Evolutionary conservation across 257 asterid genomes (phyloP).

Genomic region (Primulina eburnea): DNA sequence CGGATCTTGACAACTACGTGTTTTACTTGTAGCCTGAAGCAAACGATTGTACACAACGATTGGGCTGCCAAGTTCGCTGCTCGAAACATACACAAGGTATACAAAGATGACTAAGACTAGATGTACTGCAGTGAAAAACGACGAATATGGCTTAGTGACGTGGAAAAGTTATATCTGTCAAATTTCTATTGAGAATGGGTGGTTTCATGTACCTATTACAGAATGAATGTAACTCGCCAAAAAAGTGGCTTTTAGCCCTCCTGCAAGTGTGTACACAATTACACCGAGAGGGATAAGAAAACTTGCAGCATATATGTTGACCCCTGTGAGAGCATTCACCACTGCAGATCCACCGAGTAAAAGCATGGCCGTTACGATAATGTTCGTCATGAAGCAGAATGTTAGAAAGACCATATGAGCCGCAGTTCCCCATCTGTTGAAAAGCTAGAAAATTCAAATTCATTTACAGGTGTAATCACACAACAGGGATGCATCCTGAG

Average conservation of each 20-base stretch:
- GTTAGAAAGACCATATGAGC: constrained; percentile 80
- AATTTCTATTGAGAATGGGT: background rate
- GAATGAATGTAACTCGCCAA: constrained; percentile 93
- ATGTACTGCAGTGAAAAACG: constrained; percentile 52
- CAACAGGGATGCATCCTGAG: background rate
- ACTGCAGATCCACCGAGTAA: constrained; percentile 97
- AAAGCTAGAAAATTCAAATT: constrained; percentile 2
- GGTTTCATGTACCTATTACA: constrained; percentile 53
- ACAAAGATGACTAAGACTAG: constrained; percentile 79
- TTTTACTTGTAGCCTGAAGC: constrained; percentile 67
- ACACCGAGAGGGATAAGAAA: constrained; percentile 92
- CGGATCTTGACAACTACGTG: constrained; percentile 64
- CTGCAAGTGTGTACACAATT: constrained; percentile 76
- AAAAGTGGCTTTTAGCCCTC: constrained; percentile 93
- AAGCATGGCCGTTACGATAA: constrained; percentile 91
- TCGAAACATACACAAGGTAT: constrained; percentile 67
- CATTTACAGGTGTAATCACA: background rate
- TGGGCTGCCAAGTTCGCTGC: constrained; percentile 88
- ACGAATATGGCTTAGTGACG: background rate
- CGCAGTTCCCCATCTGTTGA: constrained; percentile 82
- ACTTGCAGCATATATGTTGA: constrained; percentile 86
- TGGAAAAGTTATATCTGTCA: background rate
- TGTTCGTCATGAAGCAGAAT: constrained; percentile 88
- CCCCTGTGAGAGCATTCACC: constrained; percentile 88
- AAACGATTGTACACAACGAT: constrained; percentile 56